Base-by-base conservation (phyloP, 2,329 filamentous ascomycete species). In the Sclerotinia spermophila region DNA sequence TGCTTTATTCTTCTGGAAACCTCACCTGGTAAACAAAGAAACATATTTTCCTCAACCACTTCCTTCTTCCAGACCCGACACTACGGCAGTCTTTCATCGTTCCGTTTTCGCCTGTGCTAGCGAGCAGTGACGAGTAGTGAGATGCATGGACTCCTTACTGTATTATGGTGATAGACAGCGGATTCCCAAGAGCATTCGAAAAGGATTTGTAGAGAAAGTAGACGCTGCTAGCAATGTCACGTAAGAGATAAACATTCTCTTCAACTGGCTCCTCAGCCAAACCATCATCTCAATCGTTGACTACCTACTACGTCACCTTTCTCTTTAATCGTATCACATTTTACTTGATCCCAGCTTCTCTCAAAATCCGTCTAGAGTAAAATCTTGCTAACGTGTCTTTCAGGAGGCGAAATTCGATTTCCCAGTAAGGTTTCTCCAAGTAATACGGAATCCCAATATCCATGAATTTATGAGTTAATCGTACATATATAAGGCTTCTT, bases 91-190 rank as follows among this genome's bases (percentile, higher is more conserved):
- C 17, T 4, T 10, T 11, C 6, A 21, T 33, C n/a, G 27, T n/a
- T 33, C 6, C 8, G 0, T 5, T 38, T 13, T n/a, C 11, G 17
- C 3, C 30, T 5, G 2, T 2, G 2, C 4, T 21, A 24, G 1
- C 2, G 24, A 48, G 3, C 8, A 48, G 2, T 24, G 11, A 24
- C 8, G 21, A 48, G 21, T 48, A 5, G 21, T 1, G 21, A 48
- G 44, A 48, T 2, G 8, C 10, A 10, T 3, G 11, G 5, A 11
- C 0, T 4, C 8, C 8, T 48, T 10, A 24, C 21, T n/a, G n/a
- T n/a, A n/a, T n/a, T 24, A 24, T 24, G 44, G 24, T 2, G 24
- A 45, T 5, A 48, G 21, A 11, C 21, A 48, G 21, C 11, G 11
- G 11, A 48, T 24, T 48, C 24, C 21, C 5, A n/a, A 24, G 10